Evolutionary conservation across 176 grass and related monocot genomes (phyloP).

Genomic region (Oryza meyeriana): DNA sequence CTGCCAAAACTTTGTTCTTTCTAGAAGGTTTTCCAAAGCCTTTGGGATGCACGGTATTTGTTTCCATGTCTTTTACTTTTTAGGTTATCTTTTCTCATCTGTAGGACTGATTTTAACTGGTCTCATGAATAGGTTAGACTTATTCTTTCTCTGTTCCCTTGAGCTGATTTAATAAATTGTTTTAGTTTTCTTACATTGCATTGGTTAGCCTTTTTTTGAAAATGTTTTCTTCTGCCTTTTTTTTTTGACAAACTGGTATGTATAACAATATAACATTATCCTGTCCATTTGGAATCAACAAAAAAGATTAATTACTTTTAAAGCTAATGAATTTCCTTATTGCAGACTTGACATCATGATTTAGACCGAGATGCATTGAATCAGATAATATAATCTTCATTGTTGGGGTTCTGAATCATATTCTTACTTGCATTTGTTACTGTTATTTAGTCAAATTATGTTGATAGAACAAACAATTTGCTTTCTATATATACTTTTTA

Average conservation of each 20-base stretch:
- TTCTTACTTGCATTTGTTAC: background rate
- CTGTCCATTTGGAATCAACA: background rate
- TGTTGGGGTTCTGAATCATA: background rate
- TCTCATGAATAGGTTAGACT: background rate
- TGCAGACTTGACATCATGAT: background rate
- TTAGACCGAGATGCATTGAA: background rate
- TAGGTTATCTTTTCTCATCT: background rate
- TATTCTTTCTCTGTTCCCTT: background rate
- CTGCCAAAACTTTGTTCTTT: conserved; percentile 86
- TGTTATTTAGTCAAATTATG: background rate
- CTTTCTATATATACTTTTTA: too few relatives aligned
- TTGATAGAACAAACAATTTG: background rate
- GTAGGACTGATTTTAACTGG: background rate
- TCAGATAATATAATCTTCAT: conserved; percentile 4
- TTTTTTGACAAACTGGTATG: background rate
- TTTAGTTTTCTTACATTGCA: conserved; percentile 11
- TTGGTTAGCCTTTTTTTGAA: background rate
- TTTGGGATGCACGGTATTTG: conserved; percentile 80
- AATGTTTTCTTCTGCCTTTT: background rate
- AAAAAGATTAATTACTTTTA: background rate
- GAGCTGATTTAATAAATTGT: background rate
- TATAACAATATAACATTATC: background rate
- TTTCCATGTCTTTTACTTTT: conserved; percentile 1
- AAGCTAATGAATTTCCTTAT: background rate
- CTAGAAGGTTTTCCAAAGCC: conserved; percentile 87